phyloP scores from a whole-genome alignment of 192 early-diverging fungal species.

The Coemansia aciculifera region DNA sequence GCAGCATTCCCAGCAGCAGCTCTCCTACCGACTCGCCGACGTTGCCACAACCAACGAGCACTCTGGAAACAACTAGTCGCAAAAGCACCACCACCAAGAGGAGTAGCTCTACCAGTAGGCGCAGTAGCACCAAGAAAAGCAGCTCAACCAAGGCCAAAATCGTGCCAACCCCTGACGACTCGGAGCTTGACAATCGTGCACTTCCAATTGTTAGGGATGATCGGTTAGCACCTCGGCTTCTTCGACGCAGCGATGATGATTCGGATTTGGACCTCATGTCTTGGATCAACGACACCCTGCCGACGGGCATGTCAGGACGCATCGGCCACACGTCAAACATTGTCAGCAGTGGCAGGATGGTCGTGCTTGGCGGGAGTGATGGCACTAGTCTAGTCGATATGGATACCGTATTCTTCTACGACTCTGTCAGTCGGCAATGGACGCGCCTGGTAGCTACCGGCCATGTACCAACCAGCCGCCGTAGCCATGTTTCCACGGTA shows the following conservation, averaged over 20 bases:
- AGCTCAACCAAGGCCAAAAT: neutral
- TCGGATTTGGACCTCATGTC: constrained; percentile 25
- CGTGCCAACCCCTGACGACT: constrained; percentile 4
- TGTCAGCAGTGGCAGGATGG: constrained; percentile 37
- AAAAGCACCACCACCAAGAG: constrained; percentile 1
- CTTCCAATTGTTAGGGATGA: neutral
- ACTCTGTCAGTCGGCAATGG: constrained; percentile 32
- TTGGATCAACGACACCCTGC: constrained; percentile 42
- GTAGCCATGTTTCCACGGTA: constrained; percentile 45
- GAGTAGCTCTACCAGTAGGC: neutral
- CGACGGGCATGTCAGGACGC: constrained; percentile 31
- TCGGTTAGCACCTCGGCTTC: neutral
- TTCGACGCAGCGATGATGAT: neutral
- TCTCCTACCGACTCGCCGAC: neutral
- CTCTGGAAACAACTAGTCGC: neutral
- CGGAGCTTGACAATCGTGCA: neutral
- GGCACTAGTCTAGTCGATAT: constrained; percentile 28
- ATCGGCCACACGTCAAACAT: constrained; percentile 42
- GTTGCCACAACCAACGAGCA: neutral
- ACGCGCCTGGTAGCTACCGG: constrained; percentile 24
- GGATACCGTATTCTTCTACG: constrained; percentile 35
- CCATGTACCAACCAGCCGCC: constrained; percentile 20
- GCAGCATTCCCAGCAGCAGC: neutral
- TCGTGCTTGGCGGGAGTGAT: constrained; percentile 45
- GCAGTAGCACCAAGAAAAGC: neutral